Percentiles rank a stretch among this genome's conserved stretches.
These are phyloP conservation scores for Plenodomus lindquistii DNA, from an alignment of 2,329 filamentous ascomycete species.

Conservation along the genomic window DNA sequence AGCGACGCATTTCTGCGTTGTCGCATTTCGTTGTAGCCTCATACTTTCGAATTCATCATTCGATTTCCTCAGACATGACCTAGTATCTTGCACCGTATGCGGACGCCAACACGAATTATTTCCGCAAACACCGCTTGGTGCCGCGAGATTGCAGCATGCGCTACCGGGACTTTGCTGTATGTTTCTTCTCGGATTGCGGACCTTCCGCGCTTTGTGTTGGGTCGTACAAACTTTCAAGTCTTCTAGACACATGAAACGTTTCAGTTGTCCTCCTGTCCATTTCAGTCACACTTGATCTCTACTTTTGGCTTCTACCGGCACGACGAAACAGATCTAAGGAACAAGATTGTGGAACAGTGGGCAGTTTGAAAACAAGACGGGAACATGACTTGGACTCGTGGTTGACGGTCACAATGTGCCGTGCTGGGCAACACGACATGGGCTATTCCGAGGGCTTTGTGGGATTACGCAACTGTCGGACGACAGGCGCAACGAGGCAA, in stretches of 20 bases:
- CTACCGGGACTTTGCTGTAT: conserved; percentile 26
- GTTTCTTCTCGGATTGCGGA: conserved; percentile 35
- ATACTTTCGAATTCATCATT: conserved; percentile 14
- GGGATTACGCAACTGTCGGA: too few species aligned
- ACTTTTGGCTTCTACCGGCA: conserved; percentile 23
- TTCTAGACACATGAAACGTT: conserved; percentile 31
- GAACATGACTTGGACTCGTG: background rate
- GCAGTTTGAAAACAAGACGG: background rate
- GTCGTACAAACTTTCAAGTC: conserved; percentile 36
- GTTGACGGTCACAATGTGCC: background rate
- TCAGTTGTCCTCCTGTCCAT: conserved; percentile 22
- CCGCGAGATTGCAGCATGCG: conserved; percentile 26
- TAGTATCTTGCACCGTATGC: conserved; percentile 22
- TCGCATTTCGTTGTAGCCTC: background rate
- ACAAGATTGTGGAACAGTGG: too few species aligned
- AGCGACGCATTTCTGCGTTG: conserved; percentile 9
- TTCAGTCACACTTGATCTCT: conserved; percentile 7
- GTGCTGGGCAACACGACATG: background rate
- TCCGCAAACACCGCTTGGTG: conserved; percentile 20
- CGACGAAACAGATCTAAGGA: background rate
- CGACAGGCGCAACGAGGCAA: background rate
- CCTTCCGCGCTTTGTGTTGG: conserved; percentile 36
- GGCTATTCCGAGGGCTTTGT: background rate
- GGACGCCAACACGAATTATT: conserved; percentile 24
- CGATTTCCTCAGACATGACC: conserved; percentile 11